phyloP scores from a whole-genome alignment of 2,329 filamentous ascomycete genomes.

The Monosporascus cannonballus region DNA sequence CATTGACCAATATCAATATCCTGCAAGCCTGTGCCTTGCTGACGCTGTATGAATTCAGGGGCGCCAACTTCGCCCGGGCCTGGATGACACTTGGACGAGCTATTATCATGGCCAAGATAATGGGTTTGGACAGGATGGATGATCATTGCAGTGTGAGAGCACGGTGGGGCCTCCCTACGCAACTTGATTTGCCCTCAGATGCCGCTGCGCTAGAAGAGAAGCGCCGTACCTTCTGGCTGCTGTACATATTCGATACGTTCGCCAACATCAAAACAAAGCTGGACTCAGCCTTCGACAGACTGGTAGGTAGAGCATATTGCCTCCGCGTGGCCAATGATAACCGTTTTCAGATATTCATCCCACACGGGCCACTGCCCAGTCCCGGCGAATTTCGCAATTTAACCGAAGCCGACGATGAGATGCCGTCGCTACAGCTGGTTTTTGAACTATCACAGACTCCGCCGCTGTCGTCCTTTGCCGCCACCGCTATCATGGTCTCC shows the following conservation, averaged over 20 bases:
- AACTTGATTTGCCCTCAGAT: background rate
- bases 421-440: background rate
- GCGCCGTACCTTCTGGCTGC: conserved; percentile 3
- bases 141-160: background rate
- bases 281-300: background rate
- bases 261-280: conserved; percentile 1
- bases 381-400: background rate
- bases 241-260: conserved; percentile 3
- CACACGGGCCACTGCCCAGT: background rate
- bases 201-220: background rate
- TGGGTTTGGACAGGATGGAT: background rate
- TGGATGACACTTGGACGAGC: conserved; percentile 4
- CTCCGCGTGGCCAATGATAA: background rate
- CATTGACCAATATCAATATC: conserved; percentile 1
- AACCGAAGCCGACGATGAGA: background rate
- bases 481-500: background rate
- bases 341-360: too few relatives aligned
- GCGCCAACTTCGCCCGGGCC: conserved; percentile 2
- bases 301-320: background rate
- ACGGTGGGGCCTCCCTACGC: background rate
- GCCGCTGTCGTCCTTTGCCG: conserved; percentile 1
- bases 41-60: conserved; percentile 1
- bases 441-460: background rate
- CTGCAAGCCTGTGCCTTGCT: conserved; percentile 3
- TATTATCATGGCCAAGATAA: conserved; percentile 1